Evolutionary conservation across 2,329 filamentous ascomycete genomes (phyloP), one percentile per base, ranked within the genome.

Genomic region (Hymenoscyphus occultus): DNA sequence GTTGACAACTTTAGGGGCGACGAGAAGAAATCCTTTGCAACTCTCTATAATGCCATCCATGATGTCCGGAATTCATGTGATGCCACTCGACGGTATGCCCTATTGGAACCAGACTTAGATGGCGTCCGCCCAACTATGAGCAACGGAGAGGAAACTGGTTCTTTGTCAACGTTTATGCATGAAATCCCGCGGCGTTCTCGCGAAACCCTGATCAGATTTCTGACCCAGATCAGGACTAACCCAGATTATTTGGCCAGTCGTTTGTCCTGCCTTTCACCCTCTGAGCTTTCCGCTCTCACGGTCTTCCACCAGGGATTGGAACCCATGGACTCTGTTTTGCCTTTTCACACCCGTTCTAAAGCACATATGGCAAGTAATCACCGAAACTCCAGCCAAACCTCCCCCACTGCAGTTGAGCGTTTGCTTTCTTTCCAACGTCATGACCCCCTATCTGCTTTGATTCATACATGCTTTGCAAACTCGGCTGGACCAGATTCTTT

Each of bases 381-480:
- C 69, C 82, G 81, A 69, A 76, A 73, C 72, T 75, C 78, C 63
- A 77, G 80, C 59, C 78, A 80, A 70, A 76, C 79, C 69, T 81
- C 84, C 69, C 81, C 84, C 68, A 88, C 83, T 69, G 87, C 91
- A 66, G 89, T 96, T 72, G 92, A 96, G 76, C 88, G 91, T 73
- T 86, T 95, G 68, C 82, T 96, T 72, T 93, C 91, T 61, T 96
- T 97, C 76, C 92, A 97, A 78, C 85, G 93, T 72, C 91, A 93
- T 74, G 92, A 96, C 76, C 90, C 93, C 10, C 81, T 97, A 60
- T 93, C 92, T 67, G 89, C 90, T 64, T 84, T 97, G 69, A 86
- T 97, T 67, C 91, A 95, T 79, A 94, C 92, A 71, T 90, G 92
- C 76, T 97, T 96, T 82, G 91, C 92, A 77, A 92, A 93, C 75